Evolutionary conservation across 2,329 filamentous ascomycete genomes (phyloP).

Genomic region (Fusarium floridanum): DNA sequence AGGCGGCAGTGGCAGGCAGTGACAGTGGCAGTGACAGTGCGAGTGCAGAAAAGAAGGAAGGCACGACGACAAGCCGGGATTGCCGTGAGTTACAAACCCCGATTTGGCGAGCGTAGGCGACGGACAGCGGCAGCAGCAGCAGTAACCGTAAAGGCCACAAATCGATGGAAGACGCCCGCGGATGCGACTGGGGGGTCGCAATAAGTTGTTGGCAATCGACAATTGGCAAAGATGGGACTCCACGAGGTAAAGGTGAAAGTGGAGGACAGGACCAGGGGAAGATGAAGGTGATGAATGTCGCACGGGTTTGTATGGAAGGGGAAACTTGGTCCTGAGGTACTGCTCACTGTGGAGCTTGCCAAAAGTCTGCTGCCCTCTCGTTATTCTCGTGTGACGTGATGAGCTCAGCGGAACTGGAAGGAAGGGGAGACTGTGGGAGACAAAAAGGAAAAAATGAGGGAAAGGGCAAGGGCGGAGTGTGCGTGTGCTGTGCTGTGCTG

Average conservation of each 20-base stretch:
- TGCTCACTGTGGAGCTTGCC: slow-evolving; percentile 25
- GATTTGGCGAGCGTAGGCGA: slow-evolving; percentile 26
- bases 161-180: slow-evolving; percentile 8
- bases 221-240: slow-evolving; percentile 3
- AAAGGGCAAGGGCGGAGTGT: slow-evolving; percentile 15
- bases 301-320: slow-evolving; percentile 15
- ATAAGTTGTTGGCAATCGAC: slow-evolving; percentile 23
- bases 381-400: slow-evolving; percentile 42
- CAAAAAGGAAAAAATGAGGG: slow-evolving; percentile 18
- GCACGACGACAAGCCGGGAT: slow-evolving; percentile 12
- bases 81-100: slow-evolving; percentile 20
- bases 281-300: slow-evolving; percentile 22
- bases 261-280: slow-evolving; percentile 17
- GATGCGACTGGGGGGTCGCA: slow-evolving; percentile 9
- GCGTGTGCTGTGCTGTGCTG: not conserved
- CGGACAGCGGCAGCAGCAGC: not conserved
- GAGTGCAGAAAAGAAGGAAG: slow-evolving; percentile 8
- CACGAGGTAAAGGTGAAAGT: slow-evolving; percentile 13
- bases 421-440: slow-evolving; percentile 22
- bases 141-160: slow-evolving; percentile 14
- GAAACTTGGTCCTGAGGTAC: slow-evolving; percentile 14
- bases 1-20: slow-evolving; percentile 9
- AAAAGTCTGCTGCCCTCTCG: slow-evolving; percentile 30
- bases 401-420: slow-evolving; percentile 26
- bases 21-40: slow-evolving; percentile 30